These are phyloP conservation scores for Modicella reniformis DNA, from an alignment of 371 early-diverging fungal species.

Conservation along the genomic window DNA sequence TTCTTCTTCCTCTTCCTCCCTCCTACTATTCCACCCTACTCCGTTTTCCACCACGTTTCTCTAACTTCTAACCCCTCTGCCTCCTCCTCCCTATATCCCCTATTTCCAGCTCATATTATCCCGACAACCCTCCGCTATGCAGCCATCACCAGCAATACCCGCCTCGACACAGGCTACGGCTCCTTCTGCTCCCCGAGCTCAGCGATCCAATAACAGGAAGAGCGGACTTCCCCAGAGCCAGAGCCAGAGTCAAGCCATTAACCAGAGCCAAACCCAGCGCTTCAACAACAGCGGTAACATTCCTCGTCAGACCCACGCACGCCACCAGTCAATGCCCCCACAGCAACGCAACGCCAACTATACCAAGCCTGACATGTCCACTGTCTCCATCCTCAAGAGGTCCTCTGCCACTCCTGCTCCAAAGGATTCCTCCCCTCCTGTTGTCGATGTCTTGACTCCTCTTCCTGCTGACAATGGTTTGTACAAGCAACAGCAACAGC, in stretches of 20 bases:
- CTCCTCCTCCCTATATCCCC: conserved; percentile 10
- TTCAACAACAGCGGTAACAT: conserved; percentile 18
- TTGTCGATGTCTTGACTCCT: background rate
- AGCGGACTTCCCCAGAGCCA: conserved; percentile 35
- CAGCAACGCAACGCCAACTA: conserved; percentile 20
- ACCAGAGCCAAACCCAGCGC: conserved; percentile 6
- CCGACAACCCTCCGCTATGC: conserved; percentile 6
- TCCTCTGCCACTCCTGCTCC: conserved; percentile 19
- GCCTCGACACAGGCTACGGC: conserved; percentile 12
- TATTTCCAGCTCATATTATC: background rate
- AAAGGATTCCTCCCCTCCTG: background rate
- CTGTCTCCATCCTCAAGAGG: conserved; percentile 37
- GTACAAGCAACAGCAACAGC: conserved; percentile 22
- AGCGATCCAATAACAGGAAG: conserved; percentile 27
- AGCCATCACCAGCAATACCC: conserved; percentile 32
- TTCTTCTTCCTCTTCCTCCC: background rate
- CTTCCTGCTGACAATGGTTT: background rate
- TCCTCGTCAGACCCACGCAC: conserved; percentile 19
- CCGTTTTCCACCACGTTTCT: background rate
- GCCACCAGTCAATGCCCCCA: conserved; percentile 45
- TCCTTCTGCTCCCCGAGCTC: conserved; percentile 27
- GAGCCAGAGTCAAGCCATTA: conserved; percentile 12
- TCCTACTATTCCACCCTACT: background rate
- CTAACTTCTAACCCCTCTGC: background rate
- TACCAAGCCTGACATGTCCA: conserved; percentile 12